phyloP scores from a whole-genome alignment of 2,329 filamentous ascomycete species.

The Paraconiothyrium sp. region DNA sequence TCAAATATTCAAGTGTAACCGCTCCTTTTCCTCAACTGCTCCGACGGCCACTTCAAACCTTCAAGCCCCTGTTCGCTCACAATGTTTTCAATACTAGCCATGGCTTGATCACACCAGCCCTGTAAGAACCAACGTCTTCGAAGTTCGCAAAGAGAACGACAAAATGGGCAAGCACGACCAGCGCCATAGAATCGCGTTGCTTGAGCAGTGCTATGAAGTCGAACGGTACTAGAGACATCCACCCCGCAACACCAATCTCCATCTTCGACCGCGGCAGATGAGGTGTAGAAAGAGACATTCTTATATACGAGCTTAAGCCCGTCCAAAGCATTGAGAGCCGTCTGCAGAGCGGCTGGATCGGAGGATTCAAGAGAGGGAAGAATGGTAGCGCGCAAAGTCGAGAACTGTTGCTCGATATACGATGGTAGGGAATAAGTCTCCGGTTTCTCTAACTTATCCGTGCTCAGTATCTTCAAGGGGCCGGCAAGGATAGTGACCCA shows the following conservation, averaged over 20 bases:
- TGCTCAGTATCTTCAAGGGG: constrained; percentile 9
- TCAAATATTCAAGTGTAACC: constrained; percentile 1
- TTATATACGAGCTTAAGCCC: constrained; percentile 15
- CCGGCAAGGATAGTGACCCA: constrained; percentile 9
- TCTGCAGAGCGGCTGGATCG: neutral
- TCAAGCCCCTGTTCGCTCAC: neutral
- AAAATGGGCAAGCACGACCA: constrained; percentile 18
- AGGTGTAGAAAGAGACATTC: constrained; percentile 9
- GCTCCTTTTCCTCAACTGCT: neutral
- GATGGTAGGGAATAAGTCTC: constrained; percentile 3
- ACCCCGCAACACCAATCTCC: constrained; percentile 11
- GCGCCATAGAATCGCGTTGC: constrained; percentile 1
- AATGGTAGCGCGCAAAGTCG: neutral
- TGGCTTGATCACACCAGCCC: constrained; percentile 13
- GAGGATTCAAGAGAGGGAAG: neutral
- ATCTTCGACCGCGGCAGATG: constrained; percentile 10
- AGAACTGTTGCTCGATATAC: constrained; percentile 6
- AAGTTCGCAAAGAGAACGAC: constrained; percentile 6
- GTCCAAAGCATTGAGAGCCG: neutral
- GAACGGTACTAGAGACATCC: constrained; percentile 15
- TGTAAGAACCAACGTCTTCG: constrained; percentile 14
- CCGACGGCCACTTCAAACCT: constrained; percentile 12
- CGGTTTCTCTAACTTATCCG: constrained; percentile 3
- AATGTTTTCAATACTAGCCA: constrained; percentile 5
- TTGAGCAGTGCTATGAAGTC: constrained; percentile 13